These are phyloP conservation scores for Globisporangium mamillatum DNA, from an alignment of 352 stramenopile species.

Conservation along the genomic window DNA sequence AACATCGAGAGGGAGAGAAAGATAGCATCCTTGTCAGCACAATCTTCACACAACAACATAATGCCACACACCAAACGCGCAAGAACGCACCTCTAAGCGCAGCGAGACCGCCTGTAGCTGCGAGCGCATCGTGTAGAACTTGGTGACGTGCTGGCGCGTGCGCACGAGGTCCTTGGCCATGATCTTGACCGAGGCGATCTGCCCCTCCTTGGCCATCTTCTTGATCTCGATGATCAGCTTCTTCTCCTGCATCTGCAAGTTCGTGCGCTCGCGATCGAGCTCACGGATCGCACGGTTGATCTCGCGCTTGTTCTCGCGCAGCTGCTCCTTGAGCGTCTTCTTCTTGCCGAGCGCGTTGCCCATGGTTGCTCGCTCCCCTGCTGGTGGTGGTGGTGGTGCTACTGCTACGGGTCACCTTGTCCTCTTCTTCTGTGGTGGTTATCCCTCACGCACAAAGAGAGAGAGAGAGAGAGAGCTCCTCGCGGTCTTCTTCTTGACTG, in stretches of 20 bases:
- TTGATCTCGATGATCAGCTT: slow-evolving; percentile 97
- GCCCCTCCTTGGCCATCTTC: slow-evolving; percentile 95
- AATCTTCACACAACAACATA: neutral
- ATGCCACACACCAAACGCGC: neutral
- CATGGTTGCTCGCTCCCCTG: slow-evolving; percentile 29
- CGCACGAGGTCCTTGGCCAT: slow-evolving; percentile 97
- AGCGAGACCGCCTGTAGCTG: slow-evolving; percentile 95
- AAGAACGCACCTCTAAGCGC: slow-evolving; percentile 67
- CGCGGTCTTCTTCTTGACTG: neutral
- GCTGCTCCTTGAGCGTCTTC: slow-evolving; percentile 86
- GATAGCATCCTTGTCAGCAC: slow-evolving; percentile 5
- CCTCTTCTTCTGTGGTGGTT: neutral
- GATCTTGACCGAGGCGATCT: slow-evolving; percentile 96
- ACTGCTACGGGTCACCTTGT: neutral
- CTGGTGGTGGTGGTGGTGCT: slow-evolving; percentile 1
- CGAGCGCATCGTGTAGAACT: slow-evolving; percentile 98
- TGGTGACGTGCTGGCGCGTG: slow-evolving; percentile 95
- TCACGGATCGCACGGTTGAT: slow-evolving; percentile 96
- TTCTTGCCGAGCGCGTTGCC: slow-evolving; percentile 73
- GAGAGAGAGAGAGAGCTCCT: neutral
- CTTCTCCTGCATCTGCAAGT: slow-evolving; percentile 92
- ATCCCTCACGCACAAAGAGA: neutral
- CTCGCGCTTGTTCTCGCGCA: slow-evolving; percentile 98
- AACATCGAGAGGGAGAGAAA: neutral
- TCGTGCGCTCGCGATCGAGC: slow-evolving; percentile 94